Percentiles rank a stretch among this genome's conserved stretches.
phyloP scores from a whole-genome alignment of 345 rosid species.

The Eucalyptus pauciflora region DNA sequence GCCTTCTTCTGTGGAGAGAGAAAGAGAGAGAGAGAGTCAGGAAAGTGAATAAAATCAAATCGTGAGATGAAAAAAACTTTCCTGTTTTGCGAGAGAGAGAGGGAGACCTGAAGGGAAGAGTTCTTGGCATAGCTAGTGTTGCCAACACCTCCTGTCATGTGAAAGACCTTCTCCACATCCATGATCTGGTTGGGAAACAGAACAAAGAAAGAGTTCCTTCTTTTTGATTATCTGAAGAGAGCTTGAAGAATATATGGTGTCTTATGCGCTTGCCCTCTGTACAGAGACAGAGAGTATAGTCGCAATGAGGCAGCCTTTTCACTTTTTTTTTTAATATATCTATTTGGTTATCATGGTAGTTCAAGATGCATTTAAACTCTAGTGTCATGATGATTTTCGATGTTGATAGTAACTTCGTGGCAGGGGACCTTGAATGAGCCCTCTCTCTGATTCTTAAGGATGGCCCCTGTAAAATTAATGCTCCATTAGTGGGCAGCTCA shows the following conservation, averaged over 20 bases:
- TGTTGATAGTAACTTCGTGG: neutral
- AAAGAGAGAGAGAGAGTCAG: neutral
- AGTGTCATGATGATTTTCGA: neutral
- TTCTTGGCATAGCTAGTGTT: conserved; percentile 62
- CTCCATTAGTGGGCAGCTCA: neutral
- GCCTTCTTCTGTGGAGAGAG: conserved; percentile 46
- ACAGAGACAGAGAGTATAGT: neutral
- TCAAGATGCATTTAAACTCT: neutral
- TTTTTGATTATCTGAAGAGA: neutral
- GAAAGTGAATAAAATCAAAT: neutral
- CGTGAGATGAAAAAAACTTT: neutral
- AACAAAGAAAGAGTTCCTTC: neutral
- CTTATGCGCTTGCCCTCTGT: neutral
- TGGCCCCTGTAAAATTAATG: neutral
- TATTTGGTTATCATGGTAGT: neutral
- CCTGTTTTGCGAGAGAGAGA: neutral
- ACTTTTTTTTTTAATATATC: neutral
- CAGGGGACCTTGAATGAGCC: neutral
- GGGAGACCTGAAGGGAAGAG: conserved; percentile 51
- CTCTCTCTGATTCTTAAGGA: neutral
- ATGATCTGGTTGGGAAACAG: neutral
- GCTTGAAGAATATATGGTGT: neutral
- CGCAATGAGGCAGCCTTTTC: neutral
- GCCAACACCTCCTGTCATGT: conserved; percentile 60
- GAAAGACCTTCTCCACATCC: conserved; percentile 41